Conservation (phyloP, 2,329 filamentous ascomycete species). For the Hypocrella siamensis region DNA sequence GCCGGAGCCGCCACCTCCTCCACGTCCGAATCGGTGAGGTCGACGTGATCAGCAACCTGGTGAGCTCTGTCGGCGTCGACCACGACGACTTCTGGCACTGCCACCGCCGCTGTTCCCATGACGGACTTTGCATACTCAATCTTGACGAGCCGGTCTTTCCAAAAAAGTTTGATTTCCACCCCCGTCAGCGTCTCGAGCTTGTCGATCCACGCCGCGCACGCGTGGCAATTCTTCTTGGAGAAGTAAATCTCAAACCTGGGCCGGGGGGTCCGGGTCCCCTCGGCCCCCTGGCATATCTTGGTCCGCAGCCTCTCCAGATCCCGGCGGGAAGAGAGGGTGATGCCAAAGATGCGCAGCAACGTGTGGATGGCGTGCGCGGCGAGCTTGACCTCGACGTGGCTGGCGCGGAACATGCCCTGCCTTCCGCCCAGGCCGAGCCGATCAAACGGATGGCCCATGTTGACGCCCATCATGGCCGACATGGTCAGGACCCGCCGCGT, state of each 20-base stretch:
- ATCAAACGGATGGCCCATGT: conserved; percentile 15
- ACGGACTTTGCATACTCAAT: conserved; percentile 10
- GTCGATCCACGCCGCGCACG: conserved; percentile 12
- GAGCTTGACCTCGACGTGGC: conserved; percentile 25
- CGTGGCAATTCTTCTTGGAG: conserved; percentile 16
- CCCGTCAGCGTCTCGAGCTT: conserved; percentile 13
- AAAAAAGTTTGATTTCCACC: conserved; percentile 10
- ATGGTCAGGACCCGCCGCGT: conserved; percentile 13
- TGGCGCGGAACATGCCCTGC: conserved; percentile 14
- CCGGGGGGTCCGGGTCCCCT: conserved; percentile 2
- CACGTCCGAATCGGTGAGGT: too few species aligned
- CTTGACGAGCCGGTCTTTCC: conserved; percentile 12
- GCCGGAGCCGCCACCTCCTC: neutral
- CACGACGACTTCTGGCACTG: neutral
- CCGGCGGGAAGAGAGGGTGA: conserved; percentile 8
- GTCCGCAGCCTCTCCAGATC: conserved; percentile 10
- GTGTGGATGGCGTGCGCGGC: conserved; percentile 16
- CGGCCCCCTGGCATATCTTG: conserved; percentile 10
- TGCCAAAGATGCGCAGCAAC: conserved; percentile 11
- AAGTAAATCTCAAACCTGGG: conserved; percentile 19
- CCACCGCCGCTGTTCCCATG: neutral
- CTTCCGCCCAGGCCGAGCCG: neutral
- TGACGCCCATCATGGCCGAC: conserved; percentile 13
- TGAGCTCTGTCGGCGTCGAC: neutral
- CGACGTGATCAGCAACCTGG: too few species aligned